phyloP scores from a whole-genome alignment of 2,329 filamentous ascomycete species.

The Aspergillus versicolor region DNA sequence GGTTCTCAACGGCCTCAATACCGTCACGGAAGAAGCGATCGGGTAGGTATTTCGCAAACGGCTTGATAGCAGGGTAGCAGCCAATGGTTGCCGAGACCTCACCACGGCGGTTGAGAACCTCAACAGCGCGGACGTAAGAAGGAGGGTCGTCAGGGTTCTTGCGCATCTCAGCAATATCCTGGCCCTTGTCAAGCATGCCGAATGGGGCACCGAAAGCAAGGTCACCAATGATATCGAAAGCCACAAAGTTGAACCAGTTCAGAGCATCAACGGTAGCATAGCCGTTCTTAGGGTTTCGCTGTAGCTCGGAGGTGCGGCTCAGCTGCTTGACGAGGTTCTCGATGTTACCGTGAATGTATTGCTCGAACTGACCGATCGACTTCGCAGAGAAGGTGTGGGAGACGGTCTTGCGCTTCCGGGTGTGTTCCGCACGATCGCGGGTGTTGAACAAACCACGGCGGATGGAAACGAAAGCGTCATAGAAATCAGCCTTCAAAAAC shows the following conservation, averaged over 20 bases:
- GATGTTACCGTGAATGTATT: slow-evolving; percentile 80
- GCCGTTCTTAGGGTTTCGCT: slow-evolving; percentile 49
- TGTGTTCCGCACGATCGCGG: slow-evolving; percentile 75
- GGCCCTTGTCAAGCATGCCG: slow-evolving; percentile 76
- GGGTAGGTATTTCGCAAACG: slow-evolving; percentile 76
- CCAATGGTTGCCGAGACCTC: slow-evolving; percentile 83
- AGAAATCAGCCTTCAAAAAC: slow-evolving; percentile 76
- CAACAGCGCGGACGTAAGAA: slow-evolving; percentile 73
- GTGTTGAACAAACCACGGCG: slow-evolving; percentile 87
- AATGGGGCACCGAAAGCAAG: slow-evolving; percentile 73
- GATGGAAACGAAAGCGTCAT: slow-evolving; percentile 89
- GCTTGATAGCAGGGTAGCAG: slow-evolving; percentile 70
- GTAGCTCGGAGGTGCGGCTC: slow-evolving; percentile 59
- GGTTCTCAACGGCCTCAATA: slow-evolving; percentile 70
- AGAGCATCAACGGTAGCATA: slow-evolving; percentile 70
- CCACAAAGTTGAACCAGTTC: slow-evolving; percentile 74
- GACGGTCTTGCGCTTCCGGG: slow-evolving; percentile 84
- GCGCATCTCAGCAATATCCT: slow-evolving; percentile 73
- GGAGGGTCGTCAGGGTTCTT: slow-evolving; percentile 60
- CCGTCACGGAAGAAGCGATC: slow-evolving; percentile 80
- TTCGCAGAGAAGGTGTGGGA: slow-evolving; percentile 84
- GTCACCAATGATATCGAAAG: slow-evolving; percentile 61
- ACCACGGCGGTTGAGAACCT: slow-evolving; percentile 83
- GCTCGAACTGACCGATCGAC: slow-evolving; percentile 79
- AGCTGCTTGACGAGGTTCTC: slow-evolving; percentile 71